A percentile compares a stretch with the other conserved stretches of the same genome.
These are phyloP conservation scores for Botryobasidium botryosum DNA, from an alignment of 768 basidiomycete genomes.

Conservation along the genomic window DNA sequence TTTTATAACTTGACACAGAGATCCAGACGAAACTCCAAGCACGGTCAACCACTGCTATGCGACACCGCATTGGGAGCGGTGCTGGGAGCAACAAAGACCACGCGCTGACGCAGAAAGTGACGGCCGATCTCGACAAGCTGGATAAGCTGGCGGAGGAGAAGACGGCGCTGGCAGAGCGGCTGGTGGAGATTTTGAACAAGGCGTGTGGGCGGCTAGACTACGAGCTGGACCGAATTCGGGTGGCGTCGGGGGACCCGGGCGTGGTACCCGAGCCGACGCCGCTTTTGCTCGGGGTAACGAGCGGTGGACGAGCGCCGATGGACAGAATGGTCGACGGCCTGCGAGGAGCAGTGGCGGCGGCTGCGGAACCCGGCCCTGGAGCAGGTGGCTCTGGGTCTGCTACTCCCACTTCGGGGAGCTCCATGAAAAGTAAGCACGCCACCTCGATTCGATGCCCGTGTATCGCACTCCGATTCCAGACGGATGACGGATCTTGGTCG, in stretches of 20 bases:
- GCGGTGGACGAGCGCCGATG: constrained; percentile 9
- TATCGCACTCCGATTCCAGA: not conserved
- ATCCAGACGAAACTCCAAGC: constrained; percentile 5
- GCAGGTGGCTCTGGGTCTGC: constrained; percentile 1
- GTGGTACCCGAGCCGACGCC: not conserved
- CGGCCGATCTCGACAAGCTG: constrained; percentile 10
- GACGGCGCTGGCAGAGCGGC: constrained; percentile 7
- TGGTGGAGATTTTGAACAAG: constrained; percentile 6
- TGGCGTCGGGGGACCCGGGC: constrained; percentile 1
- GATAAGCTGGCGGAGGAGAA: constrained; percentile 11
- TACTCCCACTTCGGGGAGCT: not conserved
- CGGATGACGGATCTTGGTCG: not conserved
- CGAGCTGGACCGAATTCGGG: constrained; percentile 21
- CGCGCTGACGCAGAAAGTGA: constrained; percentile 3
- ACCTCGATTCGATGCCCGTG: not conserved
- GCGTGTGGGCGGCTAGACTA: constrained; percentile 32
- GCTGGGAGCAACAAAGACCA: constrained; percentile 5
- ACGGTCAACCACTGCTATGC: constrained; percentile 5
- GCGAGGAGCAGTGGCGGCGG: constrained; percentile 1
- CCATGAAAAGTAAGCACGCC: no score
- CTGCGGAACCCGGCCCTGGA: not conserved
- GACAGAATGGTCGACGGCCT: constrained; percentile 3
- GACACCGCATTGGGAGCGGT: constrained; percentile 2
- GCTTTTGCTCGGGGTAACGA: constrained; percentile 11
- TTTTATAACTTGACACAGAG: constrained; percentile 1